These are phyloP conservation scores for Yarrowia deformans DNA, from an alignment of 805 yeast genomes.

Conservation along the genomic window DNA sequence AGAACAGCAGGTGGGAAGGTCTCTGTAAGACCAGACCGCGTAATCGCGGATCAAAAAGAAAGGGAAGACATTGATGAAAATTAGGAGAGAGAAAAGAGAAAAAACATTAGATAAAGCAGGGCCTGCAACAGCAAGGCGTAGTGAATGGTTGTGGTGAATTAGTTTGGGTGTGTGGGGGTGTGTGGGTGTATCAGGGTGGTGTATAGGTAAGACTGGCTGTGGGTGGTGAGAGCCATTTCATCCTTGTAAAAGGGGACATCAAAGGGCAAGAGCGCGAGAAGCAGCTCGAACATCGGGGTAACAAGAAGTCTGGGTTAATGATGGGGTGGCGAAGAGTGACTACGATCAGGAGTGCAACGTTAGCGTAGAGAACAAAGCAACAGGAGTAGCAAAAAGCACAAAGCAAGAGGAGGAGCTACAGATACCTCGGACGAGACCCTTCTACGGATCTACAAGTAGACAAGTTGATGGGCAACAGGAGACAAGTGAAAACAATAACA, in stretches of 20 bases:
- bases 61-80: neutral
- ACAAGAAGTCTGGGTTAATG: conserved; percentile 3
- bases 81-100: neutral
- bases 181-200: too few relatives aligned
- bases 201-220: too few relatives aligned
- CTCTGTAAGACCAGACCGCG: too few relatives aligned
- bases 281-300: neutral
- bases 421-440: conserved; percentile 29
- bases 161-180: too few relatives aligned
- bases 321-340: neutral
- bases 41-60: neutral
- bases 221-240: too few relatives aligned
- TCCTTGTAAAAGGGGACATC: too few relatives aligned
- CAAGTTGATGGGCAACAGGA: neutral
- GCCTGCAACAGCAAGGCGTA: neutral
- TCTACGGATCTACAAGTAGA: conserved; percentile 22
- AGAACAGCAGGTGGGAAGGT: neutral
- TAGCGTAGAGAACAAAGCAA: neutral
- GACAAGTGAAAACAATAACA: neutral
- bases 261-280: too few relatives aligned
- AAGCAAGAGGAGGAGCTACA: conserved; percentile 4
- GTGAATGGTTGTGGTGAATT: neutral
- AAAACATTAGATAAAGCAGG: neutral
- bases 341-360: neutral
- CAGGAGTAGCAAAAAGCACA: neutral